Conservation (phyloP, 768 basidiomycete species). For the Naganishia antarctica region DNA sequence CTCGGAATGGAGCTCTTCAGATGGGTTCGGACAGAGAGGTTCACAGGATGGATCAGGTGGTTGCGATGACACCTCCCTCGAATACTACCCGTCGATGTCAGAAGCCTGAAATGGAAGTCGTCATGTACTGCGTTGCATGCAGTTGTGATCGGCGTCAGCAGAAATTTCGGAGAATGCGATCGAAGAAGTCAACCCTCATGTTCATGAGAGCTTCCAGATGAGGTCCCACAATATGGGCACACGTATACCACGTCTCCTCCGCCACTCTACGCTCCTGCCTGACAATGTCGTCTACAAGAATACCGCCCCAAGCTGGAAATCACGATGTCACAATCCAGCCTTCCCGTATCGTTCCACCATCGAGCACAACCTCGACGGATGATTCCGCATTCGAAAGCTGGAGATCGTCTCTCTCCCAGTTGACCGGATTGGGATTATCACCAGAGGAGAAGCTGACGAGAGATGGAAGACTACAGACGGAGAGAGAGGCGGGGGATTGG, state of each 20-base stretch:
- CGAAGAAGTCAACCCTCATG: neutral
- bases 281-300: neutral
- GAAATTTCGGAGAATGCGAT: constrained; percentile 5
- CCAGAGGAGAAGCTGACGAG: constrained; percentile 51
- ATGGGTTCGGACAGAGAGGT: too few relatives aligned
- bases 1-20: too few relatives aligned
- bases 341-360: neutral
- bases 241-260: too few relatives aligned
- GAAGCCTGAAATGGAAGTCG: too few relatives aligned
- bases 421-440: constrained; percentile 57
- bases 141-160: too few relatives aligned
- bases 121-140: too few relatives aligned
- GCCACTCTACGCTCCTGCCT: too few relatives aligned
- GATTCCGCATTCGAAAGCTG: constrained; percentile 55
- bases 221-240: too few relatives aligned
- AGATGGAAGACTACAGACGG: constrained; percentile 41
- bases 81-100: too few relatives aligned
- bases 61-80: neutral
- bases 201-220: too few relatives aligned
- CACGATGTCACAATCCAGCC: neutral
- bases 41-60: too few relatives aligned
- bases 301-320: too few relatives aligned
- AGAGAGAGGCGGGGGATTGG: constrained; percentile 51
- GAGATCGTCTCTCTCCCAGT: constrained; percentile 54
- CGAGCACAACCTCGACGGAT: neutral